Base-by-base conservation (phyloP, 2,329 filamentous ascomycete genomes). In the Beauveria rudraprayagi region DNA sequence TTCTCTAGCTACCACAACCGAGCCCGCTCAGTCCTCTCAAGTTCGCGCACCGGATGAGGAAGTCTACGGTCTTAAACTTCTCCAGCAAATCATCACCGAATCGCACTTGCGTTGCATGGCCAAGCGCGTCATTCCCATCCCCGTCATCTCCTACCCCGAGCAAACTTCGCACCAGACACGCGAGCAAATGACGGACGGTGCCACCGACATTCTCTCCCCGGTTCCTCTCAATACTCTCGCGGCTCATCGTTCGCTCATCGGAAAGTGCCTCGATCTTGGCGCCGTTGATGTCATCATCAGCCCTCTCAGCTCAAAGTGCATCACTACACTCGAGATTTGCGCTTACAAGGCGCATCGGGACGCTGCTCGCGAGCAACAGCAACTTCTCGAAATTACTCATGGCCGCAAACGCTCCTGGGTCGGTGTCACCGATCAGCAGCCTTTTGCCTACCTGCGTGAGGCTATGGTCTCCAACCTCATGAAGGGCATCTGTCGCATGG, bases 401-500 rank as follows among this genome's bases (percentile, higher is more conserved):
- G 86, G 87, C 50, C 83, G 92, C 60, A 95, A 95, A 73, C 84
- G 91, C 58, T 96, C 92, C 0, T 96, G 92, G 92, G 91, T 96
- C 47, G 92, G 92, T 28, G 83, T 95, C 11, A 85, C 90, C 69
- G 90, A 93, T 66, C 84, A 91, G 67, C 89, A 92, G 71, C 91
- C 92, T 1, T 96, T 92, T 75, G 87, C 91, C 17, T 96, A 96
- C 74, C 77, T 97, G 60, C 83, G 92, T 63, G 92, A 97, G 76
- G 90, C 90, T 55, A 96, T 97, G 91, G 92, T 97, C 5, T 94
- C 91, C 1, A 87, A 87, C 61, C 80, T 97, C 61, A 94, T 96
- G 90, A 88, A 87, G 68, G 86, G 90, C 43, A 96, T 96, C 60
- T 96, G 92, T 73, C 89, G 88, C 65, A 83, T 81, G 46, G 70